These are phyloP conservation scores for Pisolithus microcarpus DNA, from an alignment of 768 basidiomycete genomes.

Conservation along the genomic window DNA sequence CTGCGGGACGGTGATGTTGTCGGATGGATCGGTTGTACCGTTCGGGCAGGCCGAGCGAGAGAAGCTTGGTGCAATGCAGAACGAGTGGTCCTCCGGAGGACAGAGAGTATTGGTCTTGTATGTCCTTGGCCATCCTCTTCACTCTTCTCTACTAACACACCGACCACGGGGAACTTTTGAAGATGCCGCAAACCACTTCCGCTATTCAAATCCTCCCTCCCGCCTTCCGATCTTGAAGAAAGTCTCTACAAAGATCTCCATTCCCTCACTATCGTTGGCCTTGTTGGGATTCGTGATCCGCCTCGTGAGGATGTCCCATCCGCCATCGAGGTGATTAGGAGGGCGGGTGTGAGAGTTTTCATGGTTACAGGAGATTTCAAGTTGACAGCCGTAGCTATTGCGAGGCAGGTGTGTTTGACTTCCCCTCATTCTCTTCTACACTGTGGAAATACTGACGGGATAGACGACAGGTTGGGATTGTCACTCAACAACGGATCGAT, in stretches of 20 bases:
- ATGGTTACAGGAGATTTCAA: constrained; percentile 56
- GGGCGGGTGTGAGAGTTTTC: constrained; percentile 46
- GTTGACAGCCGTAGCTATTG: constrained; percentile 47
- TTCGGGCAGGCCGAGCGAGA: constrained; percentile 19
- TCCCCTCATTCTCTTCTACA: neutral
- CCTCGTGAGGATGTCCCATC: constrained; percentile 43
- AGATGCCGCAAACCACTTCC: constrained; percentile 27
- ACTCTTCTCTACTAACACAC: neutral
- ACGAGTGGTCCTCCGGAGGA: constrained; percentile 40
- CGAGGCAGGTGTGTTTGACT: constrained; percentile 31
- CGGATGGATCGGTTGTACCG: constrained; percentile 28
- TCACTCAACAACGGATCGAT: constrained; percentile 33
- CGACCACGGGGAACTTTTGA: neutral
- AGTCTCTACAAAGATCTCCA: constrained; percentile 32
- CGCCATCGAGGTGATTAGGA: constrained; percentile 39
- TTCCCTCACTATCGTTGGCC: constrained; percentile 41
- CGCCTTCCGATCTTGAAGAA: constrained; percentile 28
- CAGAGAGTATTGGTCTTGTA: constrained; percentile 48
- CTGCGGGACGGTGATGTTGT: constrained; percentile 29
- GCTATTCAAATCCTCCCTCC: constrained; percentile 19
- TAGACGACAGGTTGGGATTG: constrained; percentile 32
- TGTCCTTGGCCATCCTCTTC: neutral
- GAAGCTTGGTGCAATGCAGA: constrained; percentile 25
- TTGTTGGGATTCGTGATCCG: constrained; percentile 51
- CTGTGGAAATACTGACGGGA: constrained; percentile 1